These are phyloP conservation scores for Cercophora scortea DNA, from an alignment of 495 filamentous ascomycete genomes.

Conservation along the genomic window DNA sequence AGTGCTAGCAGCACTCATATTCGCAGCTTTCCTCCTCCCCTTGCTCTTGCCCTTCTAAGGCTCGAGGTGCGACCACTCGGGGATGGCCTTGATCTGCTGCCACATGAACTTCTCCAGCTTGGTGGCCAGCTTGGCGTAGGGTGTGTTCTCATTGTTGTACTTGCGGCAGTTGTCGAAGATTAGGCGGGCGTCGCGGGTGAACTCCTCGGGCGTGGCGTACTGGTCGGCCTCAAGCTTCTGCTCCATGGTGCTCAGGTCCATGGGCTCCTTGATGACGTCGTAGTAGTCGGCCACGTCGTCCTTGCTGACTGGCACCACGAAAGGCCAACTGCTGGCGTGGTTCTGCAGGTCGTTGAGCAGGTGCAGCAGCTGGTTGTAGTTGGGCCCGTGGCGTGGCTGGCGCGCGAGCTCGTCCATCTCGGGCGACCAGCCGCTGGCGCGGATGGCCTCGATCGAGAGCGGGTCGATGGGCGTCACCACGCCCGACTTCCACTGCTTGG, in stretches of 20 bases:
- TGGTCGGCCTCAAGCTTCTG: conserved; percentile 88
- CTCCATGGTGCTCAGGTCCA: conserved; percentile 97
- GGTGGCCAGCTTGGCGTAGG: conserved; percentile 92
- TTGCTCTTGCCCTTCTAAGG: conserved; percentile 19
- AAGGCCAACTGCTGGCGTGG: conserved; percentile 85
- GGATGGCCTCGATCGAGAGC: conserved; percentile 72
- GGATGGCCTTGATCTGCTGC: conserved; percentile 82
- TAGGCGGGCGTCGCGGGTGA: conserved; percentile 81
- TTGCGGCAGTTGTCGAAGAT: conserved; percentile 92
- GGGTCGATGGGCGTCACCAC: conserved; percentile 65
- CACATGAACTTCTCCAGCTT: conserved; percentile 98
- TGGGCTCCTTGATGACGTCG: conserved; percentile 95
- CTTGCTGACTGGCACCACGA: conserved; percentile 85
- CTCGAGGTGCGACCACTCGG: conserved; percentile 81
- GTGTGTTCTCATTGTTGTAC: conserved; percentile 93
- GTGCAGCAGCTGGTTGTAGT: conserved; percentile 87
- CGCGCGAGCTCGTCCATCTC: conserved; percentile 97
- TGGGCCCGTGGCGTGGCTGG: conserved; percentile 93
- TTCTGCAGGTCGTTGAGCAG: conserved; percentile 95
- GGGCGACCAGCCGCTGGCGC: conserved; percentile 85
- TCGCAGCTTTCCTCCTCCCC: too few relatives aligned
- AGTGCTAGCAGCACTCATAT: too few relatives aligned
- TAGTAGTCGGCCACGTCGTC: conserved; percentile 98
- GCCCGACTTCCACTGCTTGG: conserved; percentile 70
- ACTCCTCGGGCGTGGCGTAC: conserved; percentile 87